Evolutionary conservation across 257 asterid genomes (phyloP).

Genomic region (Salvia hispanica): DNA sequence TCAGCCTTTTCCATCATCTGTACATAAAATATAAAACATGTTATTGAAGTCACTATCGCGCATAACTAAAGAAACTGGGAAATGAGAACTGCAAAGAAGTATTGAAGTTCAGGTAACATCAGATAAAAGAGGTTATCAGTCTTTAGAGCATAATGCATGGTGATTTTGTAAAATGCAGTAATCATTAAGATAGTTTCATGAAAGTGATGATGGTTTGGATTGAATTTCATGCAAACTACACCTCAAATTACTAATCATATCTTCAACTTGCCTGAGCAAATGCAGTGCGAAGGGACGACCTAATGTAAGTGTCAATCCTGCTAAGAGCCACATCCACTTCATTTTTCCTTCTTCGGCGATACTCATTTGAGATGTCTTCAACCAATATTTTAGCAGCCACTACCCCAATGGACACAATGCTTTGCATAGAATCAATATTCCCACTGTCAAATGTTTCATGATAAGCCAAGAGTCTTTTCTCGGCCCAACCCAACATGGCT

Average conservation of each 20-base stretch:
- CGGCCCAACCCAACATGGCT: constrained; percentile 97
- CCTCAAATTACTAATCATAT: constrained; percentile 25
- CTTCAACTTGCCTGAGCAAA: constrained; percentile 94
- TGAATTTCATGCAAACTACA: constrained; percentile 25
- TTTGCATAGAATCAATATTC: constrained; percentile 82
- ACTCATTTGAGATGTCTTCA: constrained; percentile 95
- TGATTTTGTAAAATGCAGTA: background rate
- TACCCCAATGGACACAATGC: constrained; percentile 87
- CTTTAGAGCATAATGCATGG: background rate
- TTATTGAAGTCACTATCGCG: background rate
- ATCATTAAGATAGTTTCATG: constrained; percentile 1
- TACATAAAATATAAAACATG: constrained; percentile 29
- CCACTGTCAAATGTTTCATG: constrained; percentile 83
- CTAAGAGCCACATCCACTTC: constrained; percentile 88
- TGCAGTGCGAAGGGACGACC: constrained; percentile 97
- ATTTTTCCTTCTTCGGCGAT: constrained; percentile 84
- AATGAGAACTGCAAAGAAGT: constrained; percentile 2
- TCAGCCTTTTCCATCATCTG: constrained; percentile 98
- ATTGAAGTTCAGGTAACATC: background rate
- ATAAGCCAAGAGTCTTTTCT: constrained; percentile 95
- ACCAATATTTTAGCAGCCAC: constrained; percentile 84
- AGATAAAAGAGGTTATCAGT: background rate
- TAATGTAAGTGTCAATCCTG: constrained; percentile 92
- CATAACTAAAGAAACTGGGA: background rate
- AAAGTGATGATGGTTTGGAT: background rate